These are phyloP conservation scores for Niveomyces coronatus DNA, from an alignment of 2,329 filamentous ascomycete genomes.

Conservation along the genomic window DNA sequence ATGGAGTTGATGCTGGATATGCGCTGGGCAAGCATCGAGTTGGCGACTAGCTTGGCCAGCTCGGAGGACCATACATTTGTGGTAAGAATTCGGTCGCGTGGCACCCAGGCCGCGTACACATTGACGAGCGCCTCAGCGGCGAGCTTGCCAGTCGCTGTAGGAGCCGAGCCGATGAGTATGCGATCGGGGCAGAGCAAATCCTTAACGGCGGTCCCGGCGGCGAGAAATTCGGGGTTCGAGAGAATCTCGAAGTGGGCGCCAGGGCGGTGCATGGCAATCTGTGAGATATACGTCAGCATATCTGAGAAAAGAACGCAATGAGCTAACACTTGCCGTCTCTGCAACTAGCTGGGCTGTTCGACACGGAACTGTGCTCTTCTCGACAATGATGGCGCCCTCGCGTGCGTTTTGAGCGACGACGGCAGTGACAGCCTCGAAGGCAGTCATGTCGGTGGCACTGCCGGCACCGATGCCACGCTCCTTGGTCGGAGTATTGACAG, in stretches of 20 bases:
- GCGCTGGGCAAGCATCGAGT: constrained; percentile 70
- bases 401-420: constrained; percentile 58
- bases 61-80: constrained; percentile 72
- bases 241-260: constrained; percentile 62
- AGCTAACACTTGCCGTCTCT: constrained; percentile 45
- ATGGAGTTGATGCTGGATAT: constrained; percentile 75
- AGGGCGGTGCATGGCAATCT: constrained; percentile 50
- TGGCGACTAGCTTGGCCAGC: constrained; percentile 67
- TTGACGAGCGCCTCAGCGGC: constrained; percentile 54
- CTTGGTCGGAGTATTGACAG: constrained; percentile 75
- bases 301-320: not conserved
- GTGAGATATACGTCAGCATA: constrained; percentile 12
- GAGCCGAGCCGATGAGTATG: constrained; percentile 61
- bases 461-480: constrained; percentile 58
- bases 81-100: constrained; percentile 54
- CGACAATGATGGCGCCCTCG: constrained; percentile 62
- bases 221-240: constrained; percentile 73
- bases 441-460: constrained; percentile 60
- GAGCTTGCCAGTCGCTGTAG: constrained; percentile 45
- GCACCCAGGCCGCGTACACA: constrained; percentile 64
- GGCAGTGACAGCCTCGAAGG: constrained; percentile 58
- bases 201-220: constrained; percentile 64
- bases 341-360: constrained; percentile 60
- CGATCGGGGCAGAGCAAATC: constrained; percentile 63
- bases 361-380: constrained; percentile 74